Conservation (phyloP, 441 rosid genomes). For the Macaranga tanarius region DNA sequence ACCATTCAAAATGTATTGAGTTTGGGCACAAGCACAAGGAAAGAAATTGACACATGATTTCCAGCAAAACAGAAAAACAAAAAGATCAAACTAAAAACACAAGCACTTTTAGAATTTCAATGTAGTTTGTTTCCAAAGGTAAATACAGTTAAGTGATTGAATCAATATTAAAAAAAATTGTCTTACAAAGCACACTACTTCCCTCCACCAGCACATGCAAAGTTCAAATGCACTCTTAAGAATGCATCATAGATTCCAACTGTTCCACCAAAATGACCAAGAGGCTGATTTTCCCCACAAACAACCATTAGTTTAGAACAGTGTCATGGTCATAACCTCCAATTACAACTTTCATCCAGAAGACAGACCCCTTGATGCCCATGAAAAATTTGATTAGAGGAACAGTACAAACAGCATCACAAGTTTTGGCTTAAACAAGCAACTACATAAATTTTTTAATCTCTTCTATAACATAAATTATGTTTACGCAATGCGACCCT, state of each 20-base stretch:
- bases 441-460: too few relatives aligned
- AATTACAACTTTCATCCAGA: not conserved
- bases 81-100: not conserved
- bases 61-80: not conserved
- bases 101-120: not conserved
- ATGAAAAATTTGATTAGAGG: not conserved
- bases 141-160: not conserved
- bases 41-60: too few relatives aligned
- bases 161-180: not conserved
- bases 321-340: not conserved
- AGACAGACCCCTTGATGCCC: not conserved
- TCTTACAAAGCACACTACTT: not conserved
- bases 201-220: not conserved
- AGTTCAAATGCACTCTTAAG: not conserved
- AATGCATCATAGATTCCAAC: not conserved
- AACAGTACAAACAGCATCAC: not conserved
- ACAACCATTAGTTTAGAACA: not conserved
- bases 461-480: too few relatives aligned
- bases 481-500: not conserved
- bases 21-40: not conserved
- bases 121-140: not conserved
- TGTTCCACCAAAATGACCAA: not conserved
- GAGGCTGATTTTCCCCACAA: not conserved
- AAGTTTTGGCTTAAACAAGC: too few relatives aligned
- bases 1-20: too few relatives aligned